A percentile compares a stretch with the other conserved stretches of the same genome.
Evolutionary conservation across 306 rosid genomes (phyloP).

Genomic region (Rosa chinensis): DNA sequence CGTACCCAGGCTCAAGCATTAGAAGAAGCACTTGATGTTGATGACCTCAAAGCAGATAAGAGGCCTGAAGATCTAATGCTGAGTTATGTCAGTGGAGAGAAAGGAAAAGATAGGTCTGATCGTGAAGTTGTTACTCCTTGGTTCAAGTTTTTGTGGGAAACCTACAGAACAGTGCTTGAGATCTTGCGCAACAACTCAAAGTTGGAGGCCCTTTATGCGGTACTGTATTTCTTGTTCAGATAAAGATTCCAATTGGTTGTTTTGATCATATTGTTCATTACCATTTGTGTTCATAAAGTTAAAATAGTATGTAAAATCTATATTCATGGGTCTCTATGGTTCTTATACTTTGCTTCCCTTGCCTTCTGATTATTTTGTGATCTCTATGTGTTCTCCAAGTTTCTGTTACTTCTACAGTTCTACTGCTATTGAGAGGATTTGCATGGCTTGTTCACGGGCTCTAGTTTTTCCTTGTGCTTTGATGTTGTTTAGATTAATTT

Average conservation of each 20-base stretch:
- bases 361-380: background rate
- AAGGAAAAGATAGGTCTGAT: conserved; percentile 93
- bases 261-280: background rate
- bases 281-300: background rate
- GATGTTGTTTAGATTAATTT: background rate
- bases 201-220: conserved; percentile 93
- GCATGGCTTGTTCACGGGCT: background rate
- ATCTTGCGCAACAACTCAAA: conserved; percentile 93
- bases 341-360: background rate
- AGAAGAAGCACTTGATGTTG: too few relatives aligned
- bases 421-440: background rate
- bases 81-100: conserved; percentile 99
- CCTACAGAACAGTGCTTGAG: conserved; percentile 94
- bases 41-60: too few relatives aligned
- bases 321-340: background rate
- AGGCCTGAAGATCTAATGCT: too few relatives aligned
- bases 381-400: background rate
- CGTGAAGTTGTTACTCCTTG: conserved; percentile 95
- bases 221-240: conserved; percentile 27
- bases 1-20: conserved; percentile 97
- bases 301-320: background rate
- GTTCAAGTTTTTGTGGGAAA: conserved; percentile 98
- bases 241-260: background rate
- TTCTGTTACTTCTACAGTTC: too few relatives aligned
- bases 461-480: background rate